phyloP scores from a whole-genome alignment of 345 rosid species.

The Nasturtium officinale region DNA sequence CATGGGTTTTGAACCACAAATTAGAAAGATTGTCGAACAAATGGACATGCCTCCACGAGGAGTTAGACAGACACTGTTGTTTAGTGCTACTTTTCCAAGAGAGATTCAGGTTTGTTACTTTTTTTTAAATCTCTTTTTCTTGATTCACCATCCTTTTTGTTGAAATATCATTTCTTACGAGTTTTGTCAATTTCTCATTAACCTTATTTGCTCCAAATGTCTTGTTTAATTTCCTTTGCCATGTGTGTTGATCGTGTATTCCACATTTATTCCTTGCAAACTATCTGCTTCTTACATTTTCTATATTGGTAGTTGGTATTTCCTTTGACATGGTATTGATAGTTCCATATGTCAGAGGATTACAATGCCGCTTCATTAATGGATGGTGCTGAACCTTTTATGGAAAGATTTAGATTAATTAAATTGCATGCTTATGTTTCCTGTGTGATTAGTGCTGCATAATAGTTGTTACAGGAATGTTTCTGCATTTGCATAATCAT shows the following conservation, averaged over 20 bases:
- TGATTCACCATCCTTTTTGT: slow-evolving; percentile 5
- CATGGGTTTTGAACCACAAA: slow-evolving; percentile 99
- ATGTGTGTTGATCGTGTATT: slow-evolving; percentile 15
- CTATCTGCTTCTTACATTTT: slow-evolving; percentile 7
- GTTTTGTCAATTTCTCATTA: slow-evolving; percentile 6
- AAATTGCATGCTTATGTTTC: slow-evolving; percentile 18
- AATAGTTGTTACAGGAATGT: background rate
- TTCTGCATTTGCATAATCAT: slow-evolving; percentile 10
- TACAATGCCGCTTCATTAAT: background rate
- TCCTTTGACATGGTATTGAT: background rate
- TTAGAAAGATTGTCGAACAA: slow-evolving; percentile 92
- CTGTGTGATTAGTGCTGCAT: slow-evolving; percentile 14
- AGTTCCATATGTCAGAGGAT: slow-evolving; percentile 22
- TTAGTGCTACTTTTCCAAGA: slow-evolving; percentile 97
- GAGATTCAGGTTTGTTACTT: slow-evolving; percentile 78
- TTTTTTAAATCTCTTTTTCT: slow-evolving; percentile 17
- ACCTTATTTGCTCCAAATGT: background rate
- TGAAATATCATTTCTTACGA: slow-evolving; percentile 15
- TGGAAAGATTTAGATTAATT: slow-evolving; percentile 17
- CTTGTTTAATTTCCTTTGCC: background rate
- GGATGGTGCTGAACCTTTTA: slow-evolving; percentile 5
- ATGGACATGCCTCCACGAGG: slow-evolving; percentile 97
- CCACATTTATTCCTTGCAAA: background rate
- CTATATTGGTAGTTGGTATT: background rate
- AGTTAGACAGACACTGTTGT: slow-evolving; percentile 85